These are phyloP conservation scores for Vinca major DNA, from an alignment of 305 asterid genomes.

Conservation along the genomic window DNA sequence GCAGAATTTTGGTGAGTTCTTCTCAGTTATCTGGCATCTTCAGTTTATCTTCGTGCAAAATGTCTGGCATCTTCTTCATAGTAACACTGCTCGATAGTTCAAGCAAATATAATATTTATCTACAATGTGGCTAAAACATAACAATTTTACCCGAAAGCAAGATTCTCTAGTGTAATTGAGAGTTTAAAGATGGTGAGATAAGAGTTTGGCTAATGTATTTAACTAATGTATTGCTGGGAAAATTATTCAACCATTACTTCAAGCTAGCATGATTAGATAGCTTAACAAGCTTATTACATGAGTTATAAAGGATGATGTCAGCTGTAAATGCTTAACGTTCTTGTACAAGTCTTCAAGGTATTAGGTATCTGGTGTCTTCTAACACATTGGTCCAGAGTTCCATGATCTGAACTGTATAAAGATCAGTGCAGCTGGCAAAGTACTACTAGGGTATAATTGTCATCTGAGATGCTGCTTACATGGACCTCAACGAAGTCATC, in stretches of 20 bases:
- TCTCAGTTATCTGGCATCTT: not conserved
- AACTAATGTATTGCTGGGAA: not conserved
- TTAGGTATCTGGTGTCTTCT: too few relatives aligned
- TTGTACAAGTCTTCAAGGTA: not conserved
- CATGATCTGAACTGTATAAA: too few relatives aligned
- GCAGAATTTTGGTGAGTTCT: slow-evolving; percentile 84
- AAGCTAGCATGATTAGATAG: not conserved
- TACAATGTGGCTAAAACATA: not conserved
- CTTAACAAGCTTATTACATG: not conserved
- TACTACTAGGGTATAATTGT: too few relatives aligned
- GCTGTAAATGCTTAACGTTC: not conserved
- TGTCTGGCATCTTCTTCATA: not conserved
- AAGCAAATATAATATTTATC: not conserved
- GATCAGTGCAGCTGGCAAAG: too few relatives aligned
- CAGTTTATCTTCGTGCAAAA: not conserved
- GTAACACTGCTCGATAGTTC: not conserved
- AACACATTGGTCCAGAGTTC: too few relatives aligned
- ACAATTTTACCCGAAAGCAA: not conserved
- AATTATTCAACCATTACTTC: not conserved
- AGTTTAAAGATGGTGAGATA: too few relatives aligned
- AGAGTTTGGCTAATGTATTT: not conserved
- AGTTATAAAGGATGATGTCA: not conserved
- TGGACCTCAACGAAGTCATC: not conserved
- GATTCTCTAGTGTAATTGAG: not conserved
- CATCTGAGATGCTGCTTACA: not conserved